phyloP scores from a whole-genome alignment of 2,329 filamentous ascomycete species.

The Ceratocystis colombiana region DNA sequence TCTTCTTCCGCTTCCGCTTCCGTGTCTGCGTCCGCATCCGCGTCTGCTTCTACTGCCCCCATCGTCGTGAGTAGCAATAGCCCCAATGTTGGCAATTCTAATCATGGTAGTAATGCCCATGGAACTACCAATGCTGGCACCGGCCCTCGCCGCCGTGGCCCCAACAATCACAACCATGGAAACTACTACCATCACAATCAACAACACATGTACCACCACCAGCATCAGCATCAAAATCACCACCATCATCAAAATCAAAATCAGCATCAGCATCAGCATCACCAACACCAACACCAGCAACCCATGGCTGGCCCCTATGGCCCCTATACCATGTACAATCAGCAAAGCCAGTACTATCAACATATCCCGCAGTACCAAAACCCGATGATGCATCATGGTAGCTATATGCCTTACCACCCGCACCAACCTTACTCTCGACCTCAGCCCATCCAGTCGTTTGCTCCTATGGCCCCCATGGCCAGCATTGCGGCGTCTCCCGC shows the following conservation, averaged over 20 bases:
- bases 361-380: conserved; percentile 33
- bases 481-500: not conserved
- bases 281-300: conserved; percentile 29
- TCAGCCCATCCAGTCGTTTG: conserved; percentile 46
- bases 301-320: conserved; percentile 15
- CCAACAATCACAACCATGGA: conserved; percentile 14
- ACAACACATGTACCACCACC: conserved; percentile 30
- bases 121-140: conserved; percentile 32
- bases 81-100: conserved; percentile 15
- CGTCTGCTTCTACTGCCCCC: conserved; percentile 8
- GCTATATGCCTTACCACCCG: conserved; percentile 42
- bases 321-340: conserved; percentile 19
- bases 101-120: conserved; percentile 32
- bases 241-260: conserved; percentile 27
- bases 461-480: conserved; percentile 34
- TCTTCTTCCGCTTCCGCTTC: too few species aligned
- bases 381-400: conserved; percentile 34
- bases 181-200: conserved; percentile 10
- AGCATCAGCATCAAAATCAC: conserved; percentile 29
- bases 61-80: conserved; percentile 20
- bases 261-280: conserved; percentile 34
- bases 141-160: conserved; percentile 32
- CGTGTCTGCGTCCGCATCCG: not conserved
- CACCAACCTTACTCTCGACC: conserved; percentile 36
- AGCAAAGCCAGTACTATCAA: conserved; percentile 32